Base-by-base conservation (phyloP, 2,329 filamentous ascomycete species). In the Pseudogymnoascus sp. region DNA sequence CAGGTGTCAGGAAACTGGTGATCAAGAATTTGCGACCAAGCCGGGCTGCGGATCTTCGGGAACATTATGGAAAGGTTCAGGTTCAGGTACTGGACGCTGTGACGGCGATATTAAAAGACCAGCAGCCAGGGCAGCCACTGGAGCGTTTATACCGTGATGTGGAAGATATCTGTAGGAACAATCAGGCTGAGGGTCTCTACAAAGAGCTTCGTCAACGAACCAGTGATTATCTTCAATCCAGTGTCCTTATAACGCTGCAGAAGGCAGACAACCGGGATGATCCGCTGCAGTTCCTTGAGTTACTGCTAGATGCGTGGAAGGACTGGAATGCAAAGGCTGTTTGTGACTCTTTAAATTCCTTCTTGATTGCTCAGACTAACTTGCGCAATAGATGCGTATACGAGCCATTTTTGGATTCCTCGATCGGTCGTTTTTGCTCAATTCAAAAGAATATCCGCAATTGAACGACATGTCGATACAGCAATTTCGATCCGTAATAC, bases 381-480 rank as follows among this genome's bases (percentile, higher is more conserved):
- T 11, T 29, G 5, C 17, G 13, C n/a, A 35, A 58, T 67, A 92
- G 86, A 83, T 86, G 66, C 86, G 87, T 11, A 84, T 99, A 60
- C 85, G 92, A 58, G 93, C 89, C 65, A 88, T 95, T 39, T 97
- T 97, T 75, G 96, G 92, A 76, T 99, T 92, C 70, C 82, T 99
- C 66, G 93, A 99, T 72, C 86, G 94, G 65, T 90, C 92, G 1
- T 97, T 92, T 71, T 80, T 99, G 6, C 78, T 96, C 2, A 86
- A 88, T 62, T 85, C 86, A 50, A 85, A 87, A 66, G 84, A 87
- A 21, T 76, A 82, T 36, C 80, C 81, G 8, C 88, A 88, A 35
- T 84, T 99, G 62, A 88, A 92, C 69, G 90, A 96, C 70, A 86
- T 96, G 78, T 84, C 87, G 4, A 85, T 94, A 61, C 75, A 80